Evolutionary conservation across 768 basidiomycete species (phyloP).

Genomic region (Tylopilus felleus): DNA sequence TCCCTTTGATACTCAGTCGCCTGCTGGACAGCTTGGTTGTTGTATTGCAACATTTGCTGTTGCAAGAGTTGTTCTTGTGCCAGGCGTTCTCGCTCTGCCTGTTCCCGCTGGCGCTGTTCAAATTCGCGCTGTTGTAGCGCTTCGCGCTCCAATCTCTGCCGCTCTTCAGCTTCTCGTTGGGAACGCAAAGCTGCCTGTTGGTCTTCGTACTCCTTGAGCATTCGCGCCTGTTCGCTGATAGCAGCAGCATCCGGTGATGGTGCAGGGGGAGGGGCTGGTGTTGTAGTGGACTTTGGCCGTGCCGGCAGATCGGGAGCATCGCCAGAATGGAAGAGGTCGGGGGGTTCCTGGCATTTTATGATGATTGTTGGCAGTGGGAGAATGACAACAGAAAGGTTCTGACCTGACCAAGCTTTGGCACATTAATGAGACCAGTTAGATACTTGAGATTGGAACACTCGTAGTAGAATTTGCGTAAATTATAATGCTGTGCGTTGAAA

Average conservation of each 20-base stretch:
- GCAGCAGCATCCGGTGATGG: slow-evolving; percentile 68
- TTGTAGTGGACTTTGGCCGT: slow-evolving; percentile 56
- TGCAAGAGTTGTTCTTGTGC: slow-evolving; percentile 89
- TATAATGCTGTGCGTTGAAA: slow-evolving; percentile 88
- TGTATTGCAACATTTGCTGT: slow-evolving; percentile 78
- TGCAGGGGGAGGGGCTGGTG: slow-evolving; percentile 66
- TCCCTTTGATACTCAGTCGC: slow-evolving; percentile 84
- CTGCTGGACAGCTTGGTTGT: slow-evolving; percentile 72
- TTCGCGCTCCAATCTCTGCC: slow-evolving; percentile 71
- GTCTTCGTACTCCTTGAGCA: slow-evolving; percentile 95
- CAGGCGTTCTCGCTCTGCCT: slow-evolving; percentile 81
- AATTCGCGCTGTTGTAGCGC: slow-evolving; percentile 83
- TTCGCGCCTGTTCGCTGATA: slow-evolving; percentile 86
- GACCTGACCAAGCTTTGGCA: slow-evolving; percentile 93
- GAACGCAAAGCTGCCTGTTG: slow-evolving; percentile 87
- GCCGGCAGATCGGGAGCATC: slow-evolving; percentile 85
- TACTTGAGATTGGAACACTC: slow-evolving; percentile 99
- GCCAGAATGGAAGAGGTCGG: slow-evolving; percentile 85
- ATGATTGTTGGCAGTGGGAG: neutral
- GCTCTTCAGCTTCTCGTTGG: slow-evolving; percentile 80
- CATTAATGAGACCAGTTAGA: slow-evolving; percentile 94
- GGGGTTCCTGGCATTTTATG: slow-evolving; percentile 69
- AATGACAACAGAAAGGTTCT: neutral
- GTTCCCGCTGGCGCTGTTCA: slow-evolving; percentile 81
- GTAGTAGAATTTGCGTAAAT: slow-evolving; percentile 95